Conservation (phyloP, 495 filamentous ascomycete species). For the Aspergillus baeticus region DNA sequence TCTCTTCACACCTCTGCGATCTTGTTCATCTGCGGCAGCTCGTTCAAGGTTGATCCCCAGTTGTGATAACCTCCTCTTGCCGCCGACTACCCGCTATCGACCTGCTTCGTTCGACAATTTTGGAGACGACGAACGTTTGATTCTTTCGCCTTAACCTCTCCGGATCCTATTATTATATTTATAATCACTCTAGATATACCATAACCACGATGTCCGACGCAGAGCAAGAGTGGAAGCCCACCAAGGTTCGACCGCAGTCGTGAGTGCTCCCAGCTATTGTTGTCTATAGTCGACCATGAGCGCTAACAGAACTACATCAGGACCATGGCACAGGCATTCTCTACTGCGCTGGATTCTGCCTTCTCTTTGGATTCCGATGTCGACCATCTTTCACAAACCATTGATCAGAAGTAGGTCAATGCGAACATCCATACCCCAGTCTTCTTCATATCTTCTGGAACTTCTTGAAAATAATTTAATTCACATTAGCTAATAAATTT, state of each 20-base stretch:
- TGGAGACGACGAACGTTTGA: neutral
- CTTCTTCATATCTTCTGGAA: too few relatives aligned
- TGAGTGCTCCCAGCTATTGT: slow-evolving; percentile 44
- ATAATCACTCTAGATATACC: slow-evolving; percentile 5
- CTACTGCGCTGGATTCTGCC: slow-evolving; percentile 79
- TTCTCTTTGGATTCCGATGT: slow-evolving; percentile 82
- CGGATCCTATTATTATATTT: neutral
- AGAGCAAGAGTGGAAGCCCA: slow-evolving; percentile 77
- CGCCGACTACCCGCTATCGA: neutral
- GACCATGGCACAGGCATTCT: slow-evolving; percentile 85
- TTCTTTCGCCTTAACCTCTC: slow-evolving; percentile 3
- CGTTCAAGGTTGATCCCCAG: neutral
- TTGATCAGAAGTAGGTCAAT: slow-evolving; percentile 76
- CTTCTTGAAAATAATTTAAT: too few relatives aligned
- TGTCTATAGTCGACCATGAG: slow-evolving; percentile 4
- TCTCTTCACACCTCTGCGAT: slow-evolving; percentile 10
- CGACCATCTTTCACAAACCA: slow-evolving; percentile 69
- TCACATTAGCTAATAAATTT: neutral
- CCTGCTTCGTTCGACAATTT: neutral
- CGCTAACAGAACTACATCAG: slow-evolving; percentile 48
- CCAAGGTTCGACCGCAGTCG: slow-evolving; percentile 78
- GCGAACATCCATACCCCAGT: too few relatives aligned
- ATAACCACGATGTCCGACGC: slow-evolving; percentile 54
- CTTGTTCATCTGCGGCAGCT: neutral
- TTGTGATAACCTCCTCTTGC: neutral